phyloP scores from a whole-genome alignment of 345 rosid species.

The Eucalyptus sp. region DNA sequence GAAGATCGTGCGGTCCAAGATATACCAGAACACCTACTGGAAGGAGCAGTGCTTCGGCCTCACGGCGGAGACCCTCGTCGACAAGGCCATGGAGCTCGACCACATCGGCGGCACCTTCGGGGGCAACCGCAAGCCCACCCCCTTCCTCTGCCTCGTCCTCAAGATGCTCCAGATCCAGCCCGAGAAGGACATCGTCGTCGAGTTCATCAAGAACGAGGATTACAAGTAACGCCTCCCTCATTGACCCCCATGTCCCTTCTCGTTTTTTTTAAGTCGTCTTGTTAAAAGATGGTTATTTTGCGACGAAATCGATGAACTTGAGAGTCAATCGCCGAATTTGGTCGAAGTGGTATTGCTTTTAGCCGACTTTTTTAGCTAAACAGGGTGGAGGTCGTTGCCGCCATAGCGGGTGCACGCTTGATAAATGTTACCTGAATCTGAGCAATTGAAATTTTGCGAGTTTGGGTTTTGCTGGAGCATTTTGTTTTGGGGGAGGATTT shows the following conservation, averaged over 20 bases:
- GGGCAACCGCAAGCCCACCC: conserved; percentile 81
- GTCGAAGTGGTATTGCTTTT: not conserved
- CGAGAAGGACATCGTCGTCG: conserved; percentile 85
- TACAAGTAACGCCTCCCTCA: conserved; percentile 41
- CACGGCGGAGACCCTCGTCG: conserved; percentile 85
- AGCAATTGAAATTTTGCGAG: not conserved
- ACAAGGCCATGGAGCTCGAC: conserved; percentile 92
- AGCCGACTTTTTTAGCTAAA: not conserved
- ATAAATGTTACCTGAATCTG: not conserved
- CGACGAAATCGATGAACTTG: not conserved
- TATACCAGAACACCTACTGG: conserved; percentile 80
- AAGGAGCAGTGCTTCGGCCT: conserved; percentile 90
- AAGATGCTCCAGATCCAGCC: conserved; percentile 97
- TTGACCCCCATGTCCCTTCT: not conserved
- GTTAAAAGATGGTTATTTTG: not conserved
- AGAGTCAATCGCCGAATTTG: not conserved
- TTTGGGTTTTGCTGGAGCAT: not conserved
- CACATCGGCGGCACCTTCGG: conserved; percentile 79
- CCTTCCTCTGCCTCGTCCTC: conserved; percentile 70
- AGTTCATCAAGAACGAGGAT: conserved; percentile 85
- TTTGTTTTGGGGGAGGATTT: not conserved
- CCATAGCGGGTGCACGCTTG: not conserved
- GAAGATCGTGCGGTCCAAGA: conserved; percentile 68
- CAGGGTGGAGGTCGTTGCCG: not conserved
- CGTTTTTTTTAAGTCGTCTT: too few species aligned